phyloP scores from a whole-genome alignment of 2,329 filamentous ascomycete species.

The Sordariomycetes sp. region DNA sequence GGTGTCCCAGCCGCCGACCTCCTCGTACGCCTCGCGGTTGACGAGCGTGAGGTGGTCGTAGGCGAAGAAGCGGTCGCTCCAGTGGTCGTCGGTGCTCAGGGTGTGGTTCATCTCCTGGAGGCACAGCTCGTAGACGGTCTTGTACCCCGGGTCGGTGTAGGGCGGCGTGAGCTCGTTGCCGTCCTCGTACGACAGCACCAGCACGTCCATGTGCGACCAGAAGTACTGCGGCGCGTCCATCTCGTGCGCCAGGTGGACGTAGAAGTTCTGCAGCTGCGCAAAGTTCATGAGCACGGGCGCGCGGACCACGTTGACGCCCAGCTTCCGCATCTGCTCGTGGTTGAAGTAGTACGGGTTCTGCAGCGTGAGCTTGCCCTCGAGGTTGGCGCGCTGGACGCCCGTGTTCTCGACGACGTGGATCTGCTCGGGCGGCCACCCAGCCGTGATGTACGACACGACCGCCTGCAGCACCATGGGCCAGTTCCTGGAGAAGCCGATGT shows the following conservation, averaged over 20 bases:
- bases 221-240: slow-evolving; percentile 40
- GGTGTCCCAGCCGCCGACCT: slow-evolving; percentile 46
- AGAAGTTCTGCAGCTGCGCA: slow-evolving; percentile 47
- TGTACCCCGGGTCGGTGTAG: slow-evolving; percentile 26
- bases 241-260: slow-evolving; percentile 32
- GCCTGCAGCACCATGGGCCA: slow-evolving; percentile 46
- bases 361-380: slow-evolving; percentile 32
- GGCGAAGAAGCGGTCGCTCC: slow-evolving; percentile 46
- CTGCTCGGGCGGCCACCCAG: slow-evolving; percentile 46
- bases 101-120: slow-evolving; percentile 24
- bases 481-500: slow-evolving; percentile 50
- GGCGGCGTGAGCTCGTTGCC: slow-evolving; percentile 21
- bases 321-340: slow-evolving; percentile 35
- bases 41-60: slow-evolving; percentile 50
- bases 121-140: slow-evolving; percentile 29
- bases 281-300: slow-evolving; percentile 44
- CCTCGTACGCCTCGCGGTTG: slow-evolving; percentile 40
- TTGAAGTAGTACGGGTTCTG: slow-evolving; percentile 50
- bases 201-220: slow-evolving; percentile 48
- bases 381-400: slow-evolving; percentile 44
- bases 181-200: slow-evolving; percentile 30
- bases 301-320: slow-evolving; percentile 41
- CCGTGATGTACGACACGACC: slow-evolving; percentile 47
- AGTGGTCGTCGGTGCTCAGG: slow-evolving; percentile 22
- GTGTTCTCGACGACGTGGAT: slow-evolving; percentile 54